These are phyloP conservation scores for Fraxinus baroniana DNA, from an alignment of 305 asterid genomes.

Conservation along the genomic window DNA sequence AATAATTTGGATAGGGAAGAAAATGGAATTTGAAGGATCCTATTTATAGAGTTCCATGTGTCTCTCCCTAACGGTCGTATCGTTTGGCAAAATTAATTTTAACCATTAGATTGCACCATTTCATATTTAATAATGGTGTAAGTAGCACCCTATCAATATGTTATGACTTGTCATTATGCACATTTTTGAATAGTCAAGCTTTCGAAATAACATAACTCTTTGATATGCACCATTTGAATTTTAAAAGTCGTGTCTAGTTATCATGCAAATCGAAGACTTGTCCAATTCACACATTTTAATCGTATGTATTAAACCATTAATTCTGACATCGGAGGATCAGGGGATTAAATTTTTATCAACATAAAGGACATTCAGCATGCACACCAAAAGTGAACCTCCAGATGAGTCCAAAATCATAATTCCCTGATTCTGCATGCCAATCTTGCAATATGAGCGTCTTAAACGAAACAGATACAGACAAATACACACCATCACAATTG, in stretches of 20 bases:
- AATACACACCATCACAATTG: constrained; percentile 40
- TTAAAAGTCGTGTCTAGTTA: background rate
- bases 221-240: background rate
- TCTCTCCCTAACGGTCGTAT: background rate
- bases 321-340: background rate
- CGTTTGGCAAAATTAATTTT: background rate
- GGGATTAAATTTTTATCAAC: background rate
- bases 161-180: background rate
- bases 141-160: background rate
- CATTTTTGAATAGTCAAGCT: background rate
- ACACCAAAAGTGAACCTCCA: background rate
- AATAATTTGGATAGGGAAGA: background rate
- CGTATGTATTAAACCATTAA: background rate
- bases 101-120: background rate
- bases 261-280: background rate
- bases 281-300: background rate
- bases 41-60: background rate
- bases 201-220: background rate
- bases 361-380: background rate
- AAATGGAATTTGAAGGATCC: background rate
- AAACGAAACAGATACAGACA: constrained; percentile 53
- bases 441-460: constrained; percentile 16
- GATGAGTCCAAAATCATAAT: background rate
- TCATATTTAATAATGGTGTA: background rate
- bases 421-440: background rate